These are phyloP conservation scores for Geotrichum carabidarum DNA, from an alignment of 1,139 yeast genomes.

Conservation along the genomic window DNA sequence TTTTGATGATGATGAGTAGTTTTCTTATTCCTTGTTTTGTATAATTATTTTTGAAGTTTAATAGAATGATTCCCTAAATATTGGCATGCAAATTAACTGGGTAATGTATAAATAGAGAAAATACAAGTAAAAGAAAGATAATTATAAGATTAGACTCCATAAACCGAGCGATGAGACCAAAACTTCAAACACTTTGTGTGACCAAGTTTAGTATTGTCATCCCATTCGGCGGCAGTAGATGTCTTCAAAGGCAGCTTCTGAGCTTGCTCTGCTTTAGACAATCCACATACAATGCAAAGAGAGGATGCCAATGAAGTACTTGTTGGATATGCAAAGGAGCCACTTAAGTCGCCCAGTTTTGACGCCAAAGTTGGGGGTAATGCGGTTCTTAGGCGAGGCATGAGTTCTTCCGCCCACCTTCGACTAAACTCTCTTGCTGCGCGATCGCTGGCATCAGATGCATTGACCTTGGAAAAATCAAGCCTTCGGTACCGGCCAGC, in stretches of 20 bases:
- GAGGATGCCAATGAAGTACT: background rate
- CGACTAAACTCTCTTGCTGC: constrained; percentile 17
- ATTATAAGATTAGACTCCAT: constrained; percentile 5
- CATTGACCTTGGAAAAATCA: background rate
- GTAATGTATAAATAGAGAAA: too few species aligned
- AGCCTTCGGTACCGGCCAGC: constrained; percentile 28
- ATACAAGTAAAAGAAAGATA: too few species aligned
- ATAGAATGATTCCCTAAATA: background rate
- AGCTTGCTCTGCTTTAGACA: background rate
- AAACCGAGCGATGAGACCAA: constrained; percentile 15
- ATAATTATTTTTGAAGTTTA: background rate
- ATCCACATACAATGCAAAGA: constrained; percentile 10
- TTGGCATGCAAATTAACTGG: background rate
- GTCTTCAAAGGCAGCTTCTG: background rate
- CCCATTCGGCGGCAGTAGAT: background rate
- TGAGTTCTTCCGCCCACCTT: constrained; percentile 15
- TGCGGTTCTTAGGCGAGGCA: constrained; percentile 18
- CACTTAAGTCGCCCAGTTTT: background rate
- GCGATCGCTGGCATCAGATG: constrained; percentile 17
- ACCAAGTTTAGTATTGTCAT: constrained; percentile 9
- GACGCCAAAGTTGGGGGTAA: background rate
- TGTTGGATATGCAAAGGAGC: background rate
- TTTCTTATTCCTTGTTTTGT: background rate
- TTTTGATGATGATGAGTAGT: background rate
- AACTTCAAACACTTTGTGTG: constrained; percentile 19